These are phyloP conservation scores for Parachaetomium inaequale DNA, from an alignment of 495 filamentous ascomycete genomes.

Conservation along the genomic window DNA sequence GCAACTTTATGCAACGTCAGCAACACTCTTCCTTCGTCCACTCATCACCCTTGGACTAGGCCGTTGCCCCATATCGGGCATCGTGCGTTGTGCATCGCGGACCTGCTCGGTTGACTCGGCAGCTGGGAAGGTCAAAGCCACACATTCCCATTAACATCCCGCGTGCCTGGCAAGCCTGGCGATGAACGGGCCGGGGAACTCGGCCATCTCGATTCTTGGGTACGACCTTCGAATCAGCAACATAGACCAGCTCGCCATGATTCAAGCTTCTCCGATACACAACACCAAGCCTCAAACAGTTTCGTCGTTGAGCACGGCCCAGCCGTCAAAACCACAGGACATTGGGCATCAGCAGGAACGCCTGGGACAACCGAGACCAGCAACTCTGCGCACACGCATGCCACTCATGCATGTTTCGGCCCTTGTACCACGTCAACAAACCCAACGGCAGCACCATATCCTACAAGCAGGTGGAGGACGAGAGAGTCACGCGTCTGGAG, in stretches of 20 bases:
- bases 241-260: too few relatives aligned
- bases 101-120: too few relatives aligned
- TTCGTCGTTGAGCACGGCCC: too few relatives aligned
- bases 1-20: conserved; percentile 4
- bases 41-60: not conserved
- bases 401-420: conserved; percentile 6
- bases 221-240: too few relatives aligned
- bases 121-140: too few relatives aligned
- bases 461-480: not conserved
- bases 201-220: too few relatives aligned
- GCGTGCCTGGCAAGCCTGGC: too few relatives aligned
- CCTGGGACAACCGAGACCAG: not conserved
- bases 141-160: too few relatives aligned
- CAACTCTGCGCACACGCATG: not conserved
- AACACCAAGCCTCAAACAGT: too few relatives aligned
- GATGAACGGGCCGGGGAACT: too few relatives aligned
- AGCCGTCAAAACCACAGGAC: not conserved
- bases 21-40: not conserved
- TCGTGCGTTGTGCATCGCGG: not conserved
- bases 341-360: not conserved
- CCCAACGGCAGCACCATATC: not conserved
- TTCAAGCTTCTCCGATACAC: too few relatives aligned
- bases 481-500: not conserved
- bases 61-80: not conserved
- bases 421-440: conserved; percentile 1